Base-by-base conservation (phyloP, 2,329 filamentous ascomycete species). In the Alternaria gaisen region DNA sequence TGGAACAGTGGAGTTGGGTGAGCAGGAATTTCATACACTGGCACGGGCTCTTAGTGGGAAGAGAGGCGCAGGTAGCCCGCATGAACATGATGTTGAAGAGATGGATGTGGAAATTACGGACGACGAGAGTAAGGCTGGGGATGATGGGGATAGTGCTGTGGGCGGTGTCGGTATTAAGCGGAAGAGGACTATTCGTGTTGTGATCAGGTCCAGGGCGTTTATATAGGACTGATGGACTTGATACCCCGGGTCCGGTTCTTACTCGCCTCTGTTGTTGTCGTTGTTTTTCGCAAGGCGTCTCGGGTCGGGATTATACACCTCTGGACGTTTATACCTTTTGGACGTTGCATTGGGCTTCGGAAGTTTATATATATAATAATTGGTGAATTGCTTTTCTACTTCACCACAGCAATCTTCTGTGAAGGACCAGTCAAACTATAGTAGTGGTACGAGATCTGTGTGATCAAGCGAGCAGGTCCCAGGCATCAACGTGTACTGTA, bases 171-270 rank as follows among this genome's bases (percentile, higher is more conserved):
- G 67, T 16, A 20, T 76, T 5, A 72, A 68, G 60, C 60, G 74
- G 60, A 74, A 68, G 56, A 61, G 70, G 54, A 76, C 73, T 57
- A 70, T 77, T 38, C 62, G 73, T 52, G 68, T 75, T 40, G 60
- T 76, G 52, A 76, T 77, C n/a, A 43, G 73, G 66, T 74, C 71
- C 12, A 69, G 74, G 73, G 74, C 74, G 69, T 77, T 77, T 63
- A 64, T 77, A 60, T 77, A 61, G 66, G 52, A 18, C 18, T 22
- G 38, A 9, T 34, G 30, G 46, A 50, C 46, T 50, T 50, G 20
- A 41, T 50, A 50, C 46, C 46, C 46, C 16, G 30, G 46, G 46
- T 50, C 46, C 16, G 20, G 30, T 50, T 50, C 30, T 32, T 14
- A 36, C 36, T 24, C 20, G 46, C n/a, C 18, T 32, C 20, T 42